phyloP scores from a whole-genome alignment of 139 green algal genomes.

The Haematococcus lacustris region DNA sequence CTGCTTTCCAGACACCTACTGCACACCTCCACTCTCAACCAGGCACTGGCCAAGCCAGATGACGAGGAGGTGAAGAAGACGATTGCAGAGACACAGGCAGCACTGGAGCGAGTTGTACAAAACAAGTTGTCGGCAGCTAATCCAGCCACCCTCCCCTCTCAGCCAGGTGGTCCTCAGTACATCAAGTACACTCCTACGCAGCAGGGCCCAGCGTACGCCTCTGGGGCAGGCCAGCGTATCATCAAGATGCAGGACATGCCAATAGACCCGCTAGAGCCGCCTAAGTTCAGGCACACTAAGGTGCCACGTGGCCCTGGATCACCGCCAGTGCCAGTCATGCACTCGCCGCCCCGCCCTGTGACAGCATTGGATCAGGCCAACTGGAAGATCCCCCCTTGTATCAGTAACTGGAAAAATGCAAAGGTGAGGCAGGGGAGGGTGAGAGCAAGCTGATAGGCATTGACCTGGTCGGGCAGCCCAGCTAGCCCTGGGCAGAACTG shows the following conservation, averaged over 20 bases:
- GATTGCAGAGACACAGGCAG: slow-evolving; percentile 57
- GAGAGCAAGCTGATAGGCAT: too few species aligned
- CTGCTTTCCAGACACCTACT: neutral
- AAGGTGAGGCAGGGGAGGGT: too few species aligned
- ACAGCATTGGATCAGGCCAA: slow-evolving; percentile 86
- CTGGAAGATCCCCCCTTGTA: slow-evolving; percentile 98
- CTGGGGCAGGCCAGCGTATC: slow-evolving; percentile 77
- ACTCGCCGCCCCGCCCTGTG: slow-evolving; percentile 83
- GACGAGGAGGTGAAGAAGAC: slow-evolving; percentile 77
- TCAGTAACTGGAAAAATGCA: slow-evolving; percentile 97
- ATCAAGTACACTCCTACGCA: slow-evolving; percentile 88
- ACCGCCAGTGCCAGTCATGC: slow-evolving; percentile 91
- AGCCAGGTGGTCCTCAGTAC: slow-evolving; percentile 69
- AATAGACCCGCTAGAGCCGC: slow-evolving; percentile 91
- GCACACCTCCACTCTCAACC: neutral
- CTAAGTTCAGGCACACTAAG: slow-evolving; percentile 92
- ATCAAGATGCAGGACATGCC: slow-evolving; percentile 97
- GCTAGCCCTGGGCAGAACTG: too few species aligned
- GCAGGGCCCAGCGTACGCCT: slow-evolving; percentile 51
- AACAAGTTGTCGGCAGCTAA: slow-evolving; percentile 71
- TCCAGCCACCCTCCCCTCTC: slow-evolving; percentile 65
- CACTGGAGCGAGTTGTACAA: slow-evolving; percentile 62
- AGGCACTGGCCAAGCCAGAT: slow-evolving; percentile 58
- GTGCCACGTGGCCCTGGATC: slow-evolving; percentile 72
- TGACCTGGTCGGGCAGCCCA: too few species aligned